A percentile compares a stretch with the other conserved stretches of the same genome.
phyloP scores from a whole-genome alignment of 2,329 filamentous ascomycete genomes.

The Stagonosporopsis vannaccii region DNA sequence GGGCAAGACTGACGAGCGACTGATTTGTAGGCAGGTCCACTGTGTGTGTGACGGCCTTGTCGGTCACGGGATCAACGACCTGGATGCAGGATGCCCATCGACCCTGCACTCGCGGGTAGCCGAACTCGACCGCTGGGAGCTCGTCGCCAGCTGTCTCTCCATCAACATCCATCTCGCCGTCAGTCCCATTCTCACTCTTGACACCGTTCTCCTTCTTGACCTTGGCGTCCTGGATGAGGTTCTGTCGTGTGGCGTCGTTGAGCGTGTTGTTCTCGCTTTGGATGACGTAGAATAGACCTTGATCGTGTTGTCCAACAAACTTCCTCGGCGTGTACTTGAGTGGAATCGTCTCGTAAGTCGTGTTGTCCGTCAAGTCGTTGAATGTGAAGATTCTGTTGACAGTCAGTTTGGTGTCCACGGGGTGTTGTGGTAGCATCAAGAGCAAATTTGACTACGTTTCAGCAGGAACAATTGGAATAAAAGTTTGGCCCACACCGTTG shows the following conservation, averaged over 20 bases:
- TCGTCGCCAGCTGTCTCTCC: slow-evolving; percentile 52
- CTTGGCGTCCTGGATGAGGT: slow-evolving; percentile 74
- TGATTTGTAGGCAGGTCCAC: slow-evolving; percentile 90
- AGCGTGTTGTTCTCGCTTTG: slow-evolving; percentile 93
- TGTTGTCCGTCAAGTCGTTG: slow-evolving; percentile 82
- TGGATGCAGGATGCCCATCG: slow-evolving; percentile 98
- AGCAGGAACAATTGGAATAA: slow-evolving; percentile 97
- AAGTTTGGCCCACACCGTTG: slow-evolving; percentile 58
- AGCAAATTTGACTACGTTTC: slow-evolving; percentile 57
- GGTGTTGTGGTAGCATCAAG: neutral
- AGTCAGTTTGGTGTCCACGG: slow-evolving; percentile 17
- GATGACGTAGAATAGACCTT: slow-evolving; percentile 90
- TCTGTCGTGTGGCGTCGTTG: slow-evolving; percentile 76
- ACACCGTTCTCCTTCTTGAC: slow-evolving; percentile 23
- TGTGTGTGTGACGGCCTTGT: slow-evolving; percentile 75
- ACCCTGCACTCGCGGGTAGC: slow-evolving; percentile 80
- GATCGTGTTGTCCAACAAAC: slow-evolving; percentile 85
- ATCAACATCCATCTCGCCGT: slow-evolving; percentile 44
- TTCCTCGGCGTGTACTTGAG: slow-evolving; percentile 90
- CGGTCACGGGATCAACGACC: slow-evolving; percentile 79
- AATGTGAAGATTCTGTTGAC: slow-evolving; percentile 80
- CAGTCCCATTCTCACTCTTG: slow-evolving; percentile 43
- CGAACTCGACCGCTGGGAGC: slow-evolving; percentile 82
- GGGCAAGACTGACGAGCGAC: slow-evolving; percentile 83
- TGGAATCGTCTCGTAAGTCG: slow-evolving; percentile 85